These are phyloP conservation scores for Tolypocladium guangdongense DNA, from an alignment of 2,329 filamentous ascomycete genomes.

Conservation along the genomic window DNA sequence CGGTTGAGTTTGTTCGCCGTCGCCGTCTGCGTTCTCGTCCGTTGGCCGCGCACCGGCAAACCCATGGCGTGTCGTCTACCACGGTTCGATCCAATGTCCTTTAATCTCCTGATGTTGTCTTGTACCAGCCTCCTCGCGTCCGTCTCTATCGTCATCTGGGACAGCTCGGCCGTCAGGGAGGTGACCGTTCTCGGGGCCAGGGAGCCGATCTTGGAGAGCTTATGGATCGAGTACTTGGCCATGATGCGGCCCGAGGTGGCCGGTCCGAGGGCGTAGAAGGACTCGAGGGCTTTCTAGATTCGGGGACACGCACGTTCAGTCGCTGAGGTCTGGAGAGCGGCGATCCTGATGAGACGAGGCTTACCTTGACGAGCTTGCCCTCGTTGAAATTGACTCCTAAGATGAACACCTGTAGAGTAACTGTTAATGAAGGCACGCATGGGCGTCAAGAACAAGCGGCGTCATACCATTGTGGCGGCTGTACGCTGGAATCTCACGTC, in stretches of 20 bases:
- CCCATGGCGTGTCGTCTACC: constrained; percentile 88
- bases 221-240: constrained; percentile 82
- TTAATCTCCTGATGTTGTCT: constrained; percentile 77
- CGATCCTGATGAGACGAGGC: constrained; percentile 6
- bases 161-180: constrained; percentile 73
- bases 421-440: not conserved
- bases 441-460: too few relatives aligned
- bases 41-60: constrained; percentile 82
- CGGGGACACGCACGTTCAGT: not conserved
- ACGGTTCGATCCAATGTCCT: constrained; percentile 83
- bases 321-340: not conserved
- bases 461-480: constrained; percentile 9
- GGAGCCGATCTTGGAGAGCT: constrained; percentile 65
- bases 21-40: constrained; percentile 63
- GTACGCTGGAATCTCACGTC: not conserved
- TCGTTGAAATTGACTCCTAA: constrained; percentile 80
- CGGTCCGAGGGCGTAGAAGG: constrained; percentile 77
- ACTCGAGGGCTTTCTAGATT: constrained; percentile 58
- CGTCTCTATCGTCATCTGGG: constrained; percentile 88
- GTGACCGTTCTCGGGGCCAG: constrained; percentile 68
- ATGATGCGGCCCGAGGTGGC: constrained; percentile 63
- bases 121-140: constrained; percentile 67
- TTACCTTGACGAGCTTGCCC: constrained; percentile 70
- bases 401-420: constrained; percentile 58
- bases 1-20: constrained; percentile 53